These are phyloP conservation scores for Hypoxylon fuscum DNA, from an alignment of 495 filamentous ascomycete species.

Conservation along the genomic window DNA sequence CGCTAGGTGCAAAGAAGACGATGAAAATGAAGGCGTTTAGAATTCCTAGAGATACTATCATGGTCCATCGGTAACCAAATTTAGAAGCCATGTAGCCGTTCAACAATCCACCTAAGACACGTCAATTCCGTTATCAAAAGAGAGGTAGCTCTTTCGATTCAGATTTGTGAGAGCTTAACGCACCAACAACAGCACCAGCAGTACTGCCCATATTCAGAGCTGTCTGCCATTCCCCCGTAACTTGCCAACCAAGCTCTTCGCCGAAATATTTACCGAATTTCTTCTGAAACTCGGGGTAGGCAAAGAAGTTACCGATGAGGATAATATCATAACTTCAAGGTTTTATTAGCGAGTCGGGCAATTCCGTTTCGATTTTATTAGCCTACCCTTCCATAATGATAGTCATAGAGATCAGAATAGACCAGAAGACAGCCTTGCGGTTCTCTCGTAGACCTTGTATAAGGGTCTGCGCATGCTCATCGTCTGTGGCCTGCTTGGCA, in stretches of 20 bases:
- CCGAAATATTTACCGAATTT: constrained; percentile 45
- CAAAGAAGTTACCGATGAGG: constrained; percentile 46
- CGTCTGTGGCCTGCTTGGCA: constrained; percentile 41
- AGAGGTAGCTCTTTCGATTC: background rate
- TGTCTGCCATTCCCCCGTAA: constrained; percentile 43
- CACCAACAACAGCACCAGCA: constrained; percentile 44
- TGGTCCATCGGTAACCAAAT: constrained; percentile 56
- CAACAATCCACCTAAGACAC: constrained; percentile 45
- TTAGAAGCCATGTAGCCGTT: constrained; percentile 59
- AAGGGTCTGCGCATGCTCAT: constrained; percentile 51
- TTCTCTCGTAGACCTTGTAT: constrained; percentile 48
- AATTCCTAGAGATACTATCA: constrained; percentile 53
- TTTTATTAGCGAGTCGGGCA: background rate
- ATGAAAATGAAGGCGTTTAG: constrained; percentile 62
- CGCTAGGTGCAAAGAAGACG: constrained; percentile 66
- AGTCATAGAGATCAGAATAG: constrained; percentile 56
- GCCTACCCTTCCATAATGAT: constrained; percentile 63
- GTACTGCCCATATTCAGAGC: constrained; percentile 43
- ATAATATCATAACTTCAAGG: constrained; percentile 54
- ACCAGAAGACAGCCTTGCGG: constrained; percentile 57
- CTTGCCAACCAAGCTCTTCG: constrained; percentile 33
- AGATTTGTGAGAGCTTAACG: background rate
- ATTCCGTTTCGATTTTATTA: background rate
- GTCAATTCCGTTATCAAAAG: background rate
- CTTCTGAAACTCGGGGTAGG: constrained; percentile 44